Base-by-base conservation (phyloP, 352 stramenopile species). In the Achlya hypogyna region DNA sequence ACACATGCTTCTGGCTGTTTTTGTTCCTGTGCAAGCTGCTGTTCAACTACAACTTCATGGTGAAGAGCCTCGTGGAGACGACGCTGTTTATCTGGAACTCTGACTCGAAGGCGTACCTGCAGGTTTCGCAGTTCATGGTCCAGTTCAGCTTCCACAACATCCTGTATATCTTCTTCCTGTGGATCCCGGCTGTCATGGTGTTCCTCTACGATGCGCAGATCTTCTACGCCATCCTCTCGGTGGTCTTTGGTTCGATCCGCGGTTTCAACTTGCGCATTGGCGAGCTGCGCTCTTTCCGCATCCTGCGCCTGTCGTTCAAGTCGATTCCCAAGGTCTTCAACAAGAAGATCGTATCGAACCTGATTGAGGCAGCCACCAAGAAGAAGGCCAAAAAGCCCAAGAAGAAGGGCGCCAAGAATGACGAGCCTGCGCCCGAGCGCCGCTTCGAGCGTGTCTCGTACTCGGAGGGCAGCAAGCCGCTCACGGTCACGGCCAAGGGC, bases 281-380 rank as follows among this genome's bases (percentile, higher is more conserved):
- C 32, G 69, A 73, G 32, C 40, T 73, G 8, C 63, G 69, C 8
- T 73, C 69, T 1, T 73, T 73, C 35, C 69, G 69, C 20, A 67
- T 73, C n/a, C 51, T 73, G n/a, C 63, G 69, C 3, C 42, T 72
- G 27, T 64, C 69, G 22, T 73, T 73, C 52, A 71, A 69, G 58
- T 69, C 63, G 42, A 72, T 73, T 29, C 69, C 85, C 14, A 73
- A 84, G 35, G 81, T 92, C 60, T 94, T 94, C 65, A 94, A 94
- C 75, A 87, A 90, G 74, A 94, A 94, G 59, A 89, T 94, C 65
- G 85, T 94, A 23, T 80, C 85, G 28, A 94, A 94, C 70, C 88
- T 93, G 65, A 78, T 88, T 27, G 84, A 93, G 51, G 71, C 69
- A 4, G 18, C 20, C 35, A 18, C 51, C 51, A 67, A 73, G 42